phyloP scores from a whole-genome alignment of 306 rosid genomes.

The Corylus americana region DNA sequence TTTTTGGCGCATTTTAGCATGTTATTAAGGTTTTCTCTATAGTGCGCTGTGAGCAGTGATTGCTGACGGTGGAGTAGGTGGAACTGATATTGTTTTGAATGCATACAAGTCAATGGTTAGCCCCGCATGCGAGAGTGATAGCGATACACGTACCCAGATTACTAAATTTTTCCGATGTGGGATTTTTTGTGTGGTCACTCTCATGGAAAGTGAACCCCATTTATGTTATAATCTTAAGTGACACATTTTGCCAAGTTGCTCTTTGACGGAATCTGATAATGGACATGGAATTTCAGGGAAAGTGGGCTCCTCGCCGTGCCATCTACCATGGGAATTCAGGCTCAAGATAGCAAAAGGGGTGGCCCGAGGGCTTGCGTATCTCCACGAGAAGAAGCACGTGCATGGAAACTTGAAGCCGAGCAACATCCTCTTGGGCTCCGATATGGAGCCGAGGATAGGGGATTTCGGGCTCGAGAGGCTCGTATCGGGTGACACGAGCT shows the following conservation, averaged over 20 bases:
- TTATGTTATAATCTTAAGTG: background rate
- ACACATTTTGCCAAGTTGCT: background rate
- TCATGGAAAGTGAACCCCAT: background rate
- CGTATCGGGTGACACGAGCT: slow-evolving; percentile 60
- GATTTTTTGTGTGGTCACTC: background rate
- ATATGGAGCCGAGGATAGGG: slow-evolving; percentile 87
- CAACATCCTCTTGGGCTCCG: slow-evolving; percentile 66
- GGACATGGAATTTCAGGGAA: slow-evolving; percentile 59
- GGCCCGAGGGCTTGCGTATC: slow-evolving; percentile 88
- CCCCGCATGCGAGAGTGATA: background rate
- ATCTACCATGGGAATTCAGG: slow-evolving; percentile 89
- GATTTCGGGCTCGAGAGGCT: slow-evolving; percentile 88
- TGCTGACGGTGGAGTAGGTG: slow-evolving; percentile 64
- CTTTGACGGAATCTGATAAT: background rate
- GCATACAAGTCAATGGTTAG: slow-evolving; percentile 48
- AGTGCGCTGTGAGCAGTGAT: slow-evolving; percentile 19
- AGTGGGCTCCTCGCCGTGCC: slow-evolving; percentile 93
- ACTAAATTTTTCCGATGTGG: too few species aligned
- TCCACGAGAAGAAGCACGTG: slow-evolving; percentile 97
- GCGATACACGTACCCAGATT: background rate
- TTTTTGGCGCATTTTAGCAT: slow-evolving; percentile 29
- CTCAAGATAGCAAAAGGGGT: slow-evolving; percentile 85
- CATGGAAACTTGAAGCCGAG: slow-evolving; percentile 91
- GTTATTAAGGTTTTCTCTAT: background rate
- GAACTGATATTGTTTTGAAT: slow-evolving; percentile 44